Evolutionary conservation across 352 stramenopile species (phyloP), one percentile per base, ranked within the genome.

Genomic region (Phytophthora meadii): DNA sequence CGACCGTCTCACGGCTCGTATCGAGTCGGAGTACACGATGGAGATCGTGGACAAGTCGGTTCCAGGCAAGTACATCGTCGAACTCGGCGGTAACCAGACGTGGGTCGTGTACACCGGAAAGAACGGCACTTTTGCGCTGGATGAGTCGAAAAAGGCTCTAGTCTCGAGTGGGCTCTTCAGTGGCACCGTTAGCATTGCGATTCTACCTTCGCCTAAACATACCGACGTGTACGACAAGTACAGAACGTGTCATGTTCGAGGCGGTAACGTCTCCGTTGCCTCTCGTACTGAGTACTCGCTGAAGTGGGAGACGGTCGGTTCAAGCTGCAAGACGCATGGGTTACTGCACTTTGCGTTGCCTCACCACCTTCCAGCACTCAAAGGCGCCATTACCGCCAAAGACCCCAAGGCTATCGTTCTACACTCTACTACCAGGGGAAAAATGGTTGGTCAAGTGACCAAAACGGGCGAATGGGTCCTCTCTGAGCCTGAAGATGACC

Each of bases 311-410:
- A 76, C 68, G 1, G 63, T 79, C 19, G 84, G 84, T 32, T 63
- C 65, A 5, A 74, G 61, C 25, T 92, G 83, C 40, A 48, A 54
- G 3, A 71, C 59, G 0, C 30, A 54, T 2, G 84, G 84, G 4
- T 48, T 93, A 25, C 58, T 90, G 11, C 81, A 93, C 61, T 90
- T 91, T 44, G 84, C 79, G 1, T 54, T 91, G n/a, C 74, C 63
- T 60, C 84, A 93, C 51, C 82, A 93, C 42, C 28, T 88, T 14
- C 56, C 78, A 36, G 76, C 74, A 0, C 54, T 92, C 40, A 56
- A 40, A 1, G 54, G 32, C 4, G 41, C 45, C 3, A 60, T 58
- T 34, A 63, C 54, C 9, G 39, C 62, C 3, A 57, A 78, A 9
- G 54, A 28, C 10, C 53, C 47, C 2, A 51, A 36, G 2, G 63